These are phyloP conservation scores for Botryotinia calthae DNA, from an alignment of 2,329 filamentous ascomycete genomes.

Conservation along the genomic window DNA sequence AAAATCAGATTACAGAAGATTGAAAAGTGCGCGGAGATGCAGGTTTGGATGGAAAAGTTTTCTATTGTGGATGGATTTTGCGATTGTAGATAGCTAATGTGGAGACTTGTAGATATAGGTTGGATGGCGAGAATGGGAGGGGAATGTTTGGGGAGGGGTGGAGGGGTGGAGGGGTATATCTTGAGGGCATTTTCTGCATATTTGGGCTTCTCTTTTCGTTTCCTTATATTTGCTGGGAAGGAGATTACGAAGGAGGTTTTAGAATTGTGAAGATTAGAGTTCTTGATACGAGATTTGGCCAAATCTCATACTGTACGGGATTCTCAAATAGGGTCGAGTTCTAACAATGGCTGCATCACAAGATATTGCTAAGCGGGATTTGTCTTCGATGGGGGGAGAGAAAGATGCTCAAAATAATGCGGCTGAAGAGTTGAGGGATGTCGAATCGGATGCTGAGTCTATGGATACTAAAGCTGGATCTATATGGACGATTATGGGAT, in stretches of 20 bases:
- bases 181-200: not conserved
- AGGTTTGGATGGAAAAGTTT: not conserved
- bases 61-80: not conserved
- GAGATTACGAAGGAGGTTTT: not conserved
- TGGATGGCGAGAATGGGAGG: not conserved
- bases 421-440: not conserved
- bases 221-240: not conserved
- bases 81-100: not conserved
- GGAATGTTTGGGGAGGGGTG: not conserved
- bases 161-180: not conserved
- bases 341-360: not conserved
- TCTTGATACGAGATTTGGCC: not conserved
- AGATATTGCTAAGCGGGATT: not conserved
- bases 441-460: conserved; percentile 15
- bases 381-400: not conserved
- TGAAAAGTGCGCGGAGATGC: not conserved
- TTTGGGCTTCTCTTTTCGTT: no score
- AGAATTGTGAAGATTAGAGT: not conserved
- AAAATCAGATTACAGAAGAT: not conserved
- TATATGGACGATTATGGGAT: conserved; percentile 19
- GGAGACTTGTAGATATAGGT: not conserved
- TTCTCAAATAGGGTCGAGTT: no score
- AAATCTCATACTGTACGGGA: not conserved
- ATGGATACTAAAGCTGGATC: not conserved
- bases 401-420: not conserved